These are phyloP conservation scores for Fusarium sp. DNA, from an alignment of 2,329 filamentous ascomycete genomes.

Conservation along the genomic window DNA sequence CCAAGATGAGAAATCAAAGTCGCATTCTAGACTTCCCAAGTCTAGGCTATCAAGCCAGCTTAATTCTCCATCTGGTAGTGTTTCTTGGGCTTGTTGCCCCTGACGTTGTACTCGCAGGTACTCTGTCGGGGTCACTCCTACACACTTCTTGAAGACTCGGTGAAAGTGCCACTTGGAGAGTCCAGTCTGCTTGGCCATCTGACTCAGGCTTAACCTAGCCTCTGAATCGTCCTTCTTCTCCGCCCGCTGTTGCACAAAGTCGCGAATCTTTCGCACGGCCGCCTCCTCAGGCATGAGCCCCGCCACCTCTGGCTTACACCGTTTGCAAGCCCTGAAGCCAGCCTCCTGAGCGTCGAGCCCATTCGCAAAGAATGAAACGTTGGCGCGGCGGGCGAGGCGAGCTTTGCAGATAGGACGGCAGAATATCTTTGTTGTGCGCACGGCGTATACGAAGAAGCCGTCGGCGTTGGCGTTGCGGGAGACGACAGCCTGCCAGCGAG, in stretches of 20 bases:
- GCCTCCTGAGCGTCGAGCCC: slow-evolving; percentile 57
- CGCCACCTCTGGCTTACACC: slow-evolving; percentile 61
- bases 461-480: slow-evolving; percentile 52
- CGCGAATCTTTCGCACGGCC: slow-evolving; percentile 57
- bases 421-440: slow-evolving; percentile 63
- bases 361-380: slow-evolving; percentile 66
- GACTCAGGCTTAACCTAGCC: slow-evolving; percentile 53
- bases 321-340: slow-evolving; percentile 69
- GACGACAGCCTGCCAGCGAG: slow-evolving; percentile 53
- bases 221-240: slow-evolving; percentile 25
- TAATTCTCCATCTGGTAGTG: slow-evolving; percentile 2
- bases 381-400: slow-evolving; percentile 70
- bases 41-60: slow-evolving; percentile 30
- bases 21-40: slow-evolving; percentile 5
- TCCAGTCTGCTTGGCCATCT: slow-evolving; percentile 63
- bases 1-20: slow-evolving; percentile 35
- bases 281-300: slow-evolving; percentile 57
- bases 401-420: slow-evolving; percentile 72
- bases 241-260: slow-evolving; percentile 48
- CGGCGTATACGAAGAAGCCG: slow-evolving; percentile 58
- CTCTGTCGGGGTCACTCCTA: slow-evolving; percentile 60
- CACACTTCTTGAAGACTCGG: slow-evolving; percentile 67
- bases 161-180: slow-evolving; percentile 71
- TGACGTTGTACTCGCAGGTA: slow-evolving; percentile 45
- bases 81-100: slow-evolving; percentile 6